These are phyloP conservation scores for Phyllosticta citribraziliensis DNA, from an alignment of 2,329 filamentous ascomycete genomes.

Conservation along the genomic window DNA sequence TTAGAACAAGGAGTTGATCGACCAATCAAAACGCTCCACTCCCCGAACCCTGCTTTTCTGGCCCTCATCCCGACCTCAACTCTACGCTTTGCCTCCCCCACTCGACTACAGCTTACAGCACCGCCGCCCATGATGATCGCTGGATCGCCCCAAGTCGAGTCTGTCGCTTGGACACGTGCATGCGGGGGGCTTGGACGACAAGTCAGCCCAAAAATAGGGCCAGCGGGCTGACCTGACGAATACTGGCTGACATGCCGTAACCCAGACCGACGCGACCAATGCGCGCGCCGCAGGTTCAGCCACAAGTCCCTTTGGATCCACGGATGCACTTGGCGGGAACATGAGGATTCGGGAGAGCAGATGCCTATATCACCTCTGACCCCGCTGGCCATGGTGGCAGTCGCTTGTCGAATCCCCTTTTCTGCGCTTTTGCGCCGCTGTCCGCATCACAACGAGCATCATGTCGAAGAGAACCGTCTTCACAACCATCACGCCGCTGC, in stretches of 20 bases:
- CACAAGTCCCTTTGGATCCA: not conserved
- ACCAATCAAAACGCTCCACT: not conserved
- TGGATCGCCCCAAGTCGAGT: not conserved
- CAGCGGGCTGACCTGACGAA: not conserved
- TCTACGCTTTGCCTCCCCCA: not conserved
- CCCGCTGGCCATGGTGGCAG: not conserved
- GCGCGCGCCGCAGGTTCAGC: not conserved
- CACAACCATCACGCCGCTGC: constrained; percentile 71
- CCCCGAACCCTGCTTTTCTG: not conserved
- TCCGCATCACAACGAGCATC: constrained; percentile 13
- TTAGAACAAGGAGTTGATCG: not conserved
- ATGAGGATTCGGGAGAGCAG: not conserved
- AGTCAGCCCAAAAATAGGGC: not conserved
- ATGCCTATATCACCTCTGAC: not conserved
- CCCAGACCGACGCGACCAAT: not conserved
- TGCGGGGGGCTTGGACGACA: not conserved
- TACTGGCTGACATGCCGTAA: not conserved
- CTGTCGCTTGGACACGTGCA: not conserved
- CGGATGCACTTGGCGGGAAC: not conserved
- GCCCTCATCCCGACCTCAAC: not conserved
- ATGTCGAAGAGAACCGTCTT: constrained; percentile 66
- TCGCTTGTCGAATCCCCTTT: not conserved
- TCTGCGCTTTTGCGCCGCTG: no score
- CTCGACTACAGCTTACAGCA: not conserved
- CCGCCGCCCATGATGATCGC: not conserved